Conservation (phyloP, 352 stramenopile species). For the Phytopythium helicoides region DNA sequence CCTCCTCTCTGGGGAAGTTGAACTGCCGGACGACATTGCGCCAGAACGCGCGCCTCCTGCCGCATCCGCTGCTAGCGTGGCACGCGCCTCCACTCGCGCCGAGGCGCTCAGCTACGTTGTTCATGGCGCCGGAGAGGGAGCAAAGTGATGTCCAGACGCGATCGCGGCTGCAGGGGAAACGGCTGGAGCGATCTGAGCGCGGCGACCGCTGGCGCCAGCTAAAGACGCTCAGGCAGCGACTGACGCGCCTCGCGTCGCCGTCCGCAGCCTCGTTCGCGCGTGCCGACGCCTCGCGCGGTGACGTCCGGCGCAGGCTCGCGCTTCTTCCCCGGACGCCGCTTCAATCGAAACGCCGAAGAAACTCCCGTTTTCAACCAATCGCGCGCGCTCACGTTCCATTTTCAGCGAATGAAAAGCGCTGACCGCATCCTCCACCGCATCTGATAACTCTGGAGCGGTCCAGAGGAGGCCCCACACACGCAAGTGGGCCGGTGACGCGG, state of each 20-base stretch:
- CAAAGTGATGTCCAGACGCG: too few species aligned
- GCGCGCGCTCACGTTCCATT: not conserved
- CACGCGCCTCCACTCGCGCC: too few species aligned
- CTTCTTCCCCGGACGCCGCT: not conserved
- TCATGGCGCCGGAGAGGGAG: too few species aligned
- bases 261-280: not conserved
- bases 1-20: constrained; percentile 69
- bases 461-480: not conserved
- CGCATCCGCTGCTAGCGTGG: too few species aligned
- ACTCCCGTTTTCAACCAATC: constrained; percentile 20
- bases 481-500: not conserved
- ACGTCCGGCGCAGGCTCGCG: too few species aligned
- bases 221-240: not conserved
- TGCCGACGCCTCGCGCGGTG: not conserved
- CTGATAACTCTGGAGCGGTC: not conserved
- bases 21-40: constrained; percentile 77
- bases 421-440: too few species aligned
- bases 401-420: too few species aligned
- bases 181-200: too few species aligned
- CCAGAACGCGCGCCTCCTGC: constrained; percentile 47
- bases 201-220: not conserved
- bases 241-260: not conserved
- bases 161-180: too few species aligned
- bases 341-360: not conserved
- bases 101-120: too few species aligned